Base-by-base conservation (phyloP, 148 eudicot genomes). In the Amaranthus palmeri region DNA sequence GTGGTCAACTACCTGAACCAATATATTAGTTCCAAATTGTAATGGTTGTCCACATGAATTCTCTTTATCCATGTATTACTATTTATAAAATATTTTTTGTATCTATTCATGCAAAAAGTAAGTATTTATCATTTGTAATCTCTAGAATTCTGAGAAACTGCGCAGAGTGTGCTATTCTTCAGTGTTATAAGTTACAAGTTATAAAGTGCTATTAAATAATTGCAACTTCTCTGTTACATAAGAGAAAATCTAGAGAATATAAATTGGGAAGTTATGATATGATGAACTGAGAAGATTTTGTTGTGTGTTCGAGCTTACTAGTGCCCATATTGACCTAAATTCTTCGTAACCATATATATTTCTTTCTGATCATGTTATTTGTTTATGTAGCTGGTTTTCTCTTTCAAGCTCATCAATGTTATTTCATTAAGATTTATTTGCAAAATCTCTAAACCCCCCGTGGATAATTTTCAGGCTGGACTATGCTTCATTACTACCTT, bases 261-360 rank as follows among this genome's bases (percentile, higher is more conserved):
- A 8, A 25, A 43, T 69, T 49, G 62, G 42, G 51, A 7, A 53
- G 7, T 55, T 61, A 69, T 69, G 72, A 69, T 57, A 9, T 46
- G 13, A 5, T 9, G n/a, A 43, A 10, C 36, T 52, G 68, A 72
- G 10, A 14, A 15, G 40, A 40, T 10, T 4, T 43, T 4, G 11
- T 53, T 52, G 9, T 43, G 41, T 57, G 8, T 13, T 60, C 36
- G 15, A 48, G 55, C 67, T 48, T 10, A 7, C 48, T 48, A 46
- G 9, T 7, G 25, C 9, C 18, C 15, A 6, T 2, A 2, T 57
- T 18, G 61, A 57, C 61, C 4, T 54, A 54, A 6, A 13, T 56
- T 17, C 62, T 36, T 59, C 36, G 9, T 13, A 36, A 11, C 41
- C 43, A 18, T 7, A 59, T 8, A 36, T 59, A 10, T 36, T 36